Conservation (phyloP, 2,329 filamentous ascomycete species). For the Fusarium chaquense region DNA sequence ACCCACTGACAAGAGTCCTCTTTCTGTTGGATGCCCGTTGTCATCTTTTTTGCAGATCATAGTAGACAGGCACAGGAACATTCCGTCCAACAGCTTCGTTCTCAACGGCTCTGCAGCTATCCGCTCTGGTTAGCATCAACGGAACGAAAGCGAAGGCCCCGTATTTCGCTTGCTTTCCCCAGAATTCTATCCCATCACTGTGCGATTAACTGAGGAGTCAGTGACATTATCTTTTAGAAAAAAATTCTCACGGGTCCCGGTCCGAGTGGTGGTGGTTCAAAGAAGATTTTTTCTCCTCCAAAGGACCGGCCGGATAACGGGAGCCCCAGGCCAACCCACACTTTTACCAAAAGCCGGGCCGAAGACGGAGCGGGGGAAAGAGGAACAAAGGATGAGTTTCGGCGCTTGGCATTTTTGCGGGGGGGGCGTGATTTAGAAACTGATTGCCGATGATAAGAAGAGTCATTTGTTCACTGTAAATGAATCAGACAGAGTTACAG, state of each 20-base stretch:
- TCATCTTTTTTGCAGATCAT: conserved; percentile 10
- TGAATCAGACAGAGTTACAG: conserved; percentile 16
- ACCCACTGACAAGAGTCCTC: neutral
- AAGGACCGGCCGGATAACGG: conserved; percentile 35
- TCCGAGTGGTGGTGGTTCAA: neutral
- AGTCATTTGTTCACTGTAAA: conserved; percentile 4
- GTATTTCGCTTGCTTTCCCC: conserved; percentile 18
- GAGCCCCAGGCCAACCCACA: conserved; percentile 23
- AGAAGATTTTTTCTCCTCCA: conserved; percentile 12
- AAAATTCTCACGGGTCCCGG: conserved; percentile 16
- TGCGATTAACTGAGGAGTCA: conserved; percentile 32
- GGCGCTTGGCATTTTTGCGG: conserved; percentile 25
- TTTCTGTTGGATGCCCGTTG: neutral
- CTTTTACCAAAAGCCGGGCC: conserved; percentile 26
- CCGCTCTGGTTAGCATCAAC: neutral
- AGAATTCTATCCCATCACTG: conserved; percentile 28
- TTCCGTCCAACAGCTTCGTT: neutral
- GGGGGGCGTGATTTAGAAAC: neutral
- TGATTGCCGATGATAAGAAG: conserved; percentile 3
- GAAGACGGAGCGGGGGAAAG: conserved; percentile 37
- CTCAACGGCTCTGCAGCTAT: conserved; percentile 22
- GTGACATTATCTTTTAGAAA: no score
- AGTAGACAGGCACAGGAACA: conserved; percentile 15
- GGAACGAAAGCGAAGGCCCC: neutral
- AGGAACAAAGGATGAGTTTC: neutral